Percentiles rank a stretch among this genome's conserved stretches.
phyloP scores from a whole-genome alignment of 2,329 filamentous ascomycete species.

The Thermothelomyces thermophilus region DNA sequence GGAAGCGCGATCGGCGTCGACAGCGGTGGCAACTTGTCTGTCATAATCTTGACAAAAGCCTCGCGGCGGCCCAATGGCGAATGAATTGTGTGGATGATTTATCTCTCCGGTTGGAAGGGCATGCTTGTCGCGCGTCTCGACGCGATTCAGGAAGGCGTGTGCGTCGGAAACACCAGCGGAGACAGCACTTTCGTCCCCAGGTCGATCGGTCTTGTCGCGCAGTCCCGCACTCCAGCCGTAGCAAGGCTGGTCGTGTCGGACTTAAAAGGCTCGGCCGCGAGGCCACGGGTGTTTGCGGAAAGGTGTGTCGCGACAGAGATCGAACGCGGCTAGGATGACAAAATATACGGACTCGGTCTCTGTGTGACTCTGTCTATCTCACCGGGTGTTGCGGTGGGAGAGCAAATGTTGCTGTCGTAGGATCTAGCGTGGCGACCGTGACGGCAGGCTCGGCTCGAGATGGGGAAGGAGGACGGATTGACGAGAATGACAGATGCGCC shows the following conservation, averaged over 20 bases:
- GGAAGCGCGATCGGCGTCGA: slow-evolving; percentile 50
- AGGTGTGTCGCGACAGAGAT: slow-evolving; percentile 9
- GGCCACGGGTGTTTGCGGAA: slow-evolving; percentile 11
- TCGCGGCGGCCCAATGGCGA: slow-evolving; percentile 35
- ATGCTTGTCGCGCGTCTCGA: slow-evolving; percentile 50
- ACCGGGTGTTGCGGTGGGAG: neutral
- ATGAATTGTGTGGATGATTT: slow-evolving; percentile 38
- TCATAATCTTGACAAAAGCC: slow-evolving; percentile 52
- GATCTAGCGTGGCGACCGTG: slow-evolving; percentile 16
- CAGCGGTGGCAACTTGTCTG: slow-evolving; percentile 49
- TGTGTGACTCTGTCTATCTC: neutral
- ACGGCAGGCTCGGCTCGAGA: slow-evolving; percentile 15
- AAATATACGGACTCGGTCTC: neutral
- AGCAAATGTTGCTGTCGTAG: neutral
- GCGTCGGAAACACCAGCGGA: slow-evolving; percentile 12
- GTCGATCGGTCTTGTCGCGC: slow-evolving; percentile 9
- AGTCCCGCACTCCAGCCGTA: slow-evolving; percentile 7
- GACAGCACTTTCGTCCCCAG: slow-evolving; percentile 23
- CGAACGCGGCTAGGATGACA: slow-evolving; percentile 2
- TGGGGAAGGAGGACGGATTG: slow-evolving; percentile 20
- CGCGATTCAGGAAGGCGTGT: slow-evolving; percentile 25
- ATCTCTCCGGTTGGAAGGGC: slow-evolving; percentile 48
- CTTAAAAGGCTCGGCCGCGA: slow-evolving; percentile 10
- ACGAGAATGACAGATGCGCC: slow-evolving; percentile 25
- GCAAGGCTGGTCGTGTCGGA: slow-evolving; percentile 1